These are phyloP conservation scores for Zygotorulaspora sp. DNA, from an alignment of 805 yeast genomes.

Conservation along the genomic window DNA sequence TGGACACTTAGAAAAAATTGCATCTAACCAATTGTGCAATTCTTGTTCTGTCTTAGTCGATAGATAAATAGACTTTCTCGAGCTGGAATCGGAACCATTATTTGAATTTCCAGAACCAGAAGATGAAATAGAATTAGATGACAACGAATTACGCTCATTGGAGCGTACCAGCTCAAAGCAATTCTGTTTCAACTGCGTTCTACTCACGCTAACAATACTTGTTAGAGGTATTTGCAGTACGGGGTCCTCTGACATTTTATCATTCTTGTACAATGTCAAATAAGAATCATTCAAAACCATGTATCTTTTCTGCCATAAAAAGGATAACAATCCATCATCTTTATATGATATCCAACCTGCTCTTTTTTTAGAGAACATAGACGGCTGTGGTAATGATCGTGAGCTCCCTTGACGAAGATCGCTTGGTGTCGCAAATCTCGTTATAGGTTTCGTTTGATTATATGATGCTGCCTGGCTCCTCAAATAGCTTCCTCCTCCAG, in stretches of 20 bases:
- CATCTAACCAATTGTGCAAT: constrained; percentile 84
- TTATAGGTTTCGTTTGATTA: constrained; percentile 36
- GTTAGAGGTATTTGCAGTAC: constrained; percentile 51
- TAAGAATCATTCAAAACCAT: constrained; percentile 72
- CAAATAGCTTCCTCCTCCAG: constrained; percentile 28
- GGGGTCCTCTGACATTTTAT: constrained; percentile 43
- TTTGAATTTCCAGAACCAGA: constrained; percentile 13
- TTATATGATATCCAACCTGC: constrained; percentile 86
- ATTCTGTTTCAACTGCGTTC: constrained; percentile 67
- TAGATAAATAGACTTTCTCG: constrained; percentile 61
- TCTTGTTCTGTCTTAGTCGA: constrained; percentile 77
- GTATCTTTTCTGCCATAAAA: constrained; percentile 89
- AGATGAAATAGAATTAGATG: constrained; percentile 17
- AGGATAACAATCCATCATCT: constrained; percentile 85
- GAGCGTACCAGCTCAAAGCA: constrained; percentile 74
- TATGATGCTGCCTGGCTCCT: constrained; percentile 20
- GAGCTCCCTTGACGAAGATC: constrained; percentile 34
- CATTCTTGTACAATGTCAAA: constrained; percentile 70
- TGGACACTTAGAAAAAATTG: constrained; percentile 74
- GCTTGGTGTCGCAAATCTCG: constrained; percentile 34
- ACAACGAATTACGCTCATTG: constrained; percentile 27
- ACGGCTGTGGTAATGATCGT: constrained; percentile 14
- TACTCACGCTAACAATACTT: constrained; percentile 58
- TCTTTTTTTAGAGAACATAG: constrained; percentile 22
- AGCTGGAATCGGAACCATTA: constrained; percentile 23